Conservation (phyloP, 768 basidiomycete genomes). For the Leccinum longicurvipes region DNA sequence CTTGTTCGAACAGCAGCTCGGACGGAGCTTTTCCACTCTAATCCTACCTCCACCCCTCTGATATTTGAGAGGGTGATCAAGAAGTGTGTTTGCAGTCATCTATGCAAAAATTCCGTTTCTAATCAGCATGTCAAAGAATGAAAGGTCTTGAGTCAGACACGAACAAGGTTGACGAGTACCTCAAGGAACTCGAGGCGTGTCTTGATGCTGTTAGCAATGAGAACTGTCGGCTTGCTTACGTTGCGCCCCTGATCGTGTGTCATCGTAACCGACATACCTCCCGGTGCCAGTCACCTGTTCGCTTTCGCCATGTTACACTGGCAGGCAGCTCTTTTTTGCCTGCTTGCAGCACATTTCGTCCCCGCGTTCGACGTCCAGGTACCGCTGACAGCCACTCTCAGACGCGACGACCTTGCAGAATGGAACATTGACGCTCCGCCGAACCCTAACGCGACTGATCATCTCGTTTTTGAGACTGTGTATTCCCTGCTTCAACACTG, state of each 20-base stretch:
- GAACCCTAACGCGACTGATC: slow-evolving; percentile 24
- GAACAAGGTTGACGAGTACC: slow-evolving; percentile 12
- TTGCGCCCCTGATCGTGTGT: too few species aligned
- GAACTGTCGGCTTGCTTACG: too few species aligned
- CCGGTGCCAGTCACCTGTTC: too few species aligned
- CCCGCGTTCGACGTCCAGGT: neutral
- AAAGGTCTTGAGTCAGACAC: slow-evolving; percentile 18
- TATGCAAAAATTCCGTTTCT: neutral
- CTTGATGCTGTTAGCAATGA: too few species aligned
- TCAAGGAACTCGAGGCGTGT: slow-evolving; percentile 27
- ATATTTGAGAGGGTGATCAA: neutral
- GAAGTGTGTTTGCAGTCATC: neutral
- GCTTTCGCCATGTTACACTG: neutral
- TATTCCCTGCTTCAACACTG: slow-evolving; percentile 38
- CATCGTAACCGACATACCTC: too few species aligned
- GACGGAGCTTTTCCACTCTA: neutral
- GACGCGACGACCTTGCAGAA: neutral
- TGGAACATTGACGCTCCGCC: slow-evolving; percentile 28
- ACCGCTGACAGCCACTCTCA: neutral
- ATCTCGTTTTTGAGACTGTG: slow-evolving; percentile 25
- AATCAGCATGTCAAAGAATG: neutral
- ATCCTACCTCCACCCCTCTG: neutral
- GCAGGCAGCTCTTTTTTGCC: neutral
- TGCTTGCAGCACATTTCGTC: neutral
- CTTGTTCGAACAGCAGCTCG: neutral